phyloP scores from a whole-genome alignment of 495 filamentous ascomycete species.

The Margaritispora aquatica region DNA sequence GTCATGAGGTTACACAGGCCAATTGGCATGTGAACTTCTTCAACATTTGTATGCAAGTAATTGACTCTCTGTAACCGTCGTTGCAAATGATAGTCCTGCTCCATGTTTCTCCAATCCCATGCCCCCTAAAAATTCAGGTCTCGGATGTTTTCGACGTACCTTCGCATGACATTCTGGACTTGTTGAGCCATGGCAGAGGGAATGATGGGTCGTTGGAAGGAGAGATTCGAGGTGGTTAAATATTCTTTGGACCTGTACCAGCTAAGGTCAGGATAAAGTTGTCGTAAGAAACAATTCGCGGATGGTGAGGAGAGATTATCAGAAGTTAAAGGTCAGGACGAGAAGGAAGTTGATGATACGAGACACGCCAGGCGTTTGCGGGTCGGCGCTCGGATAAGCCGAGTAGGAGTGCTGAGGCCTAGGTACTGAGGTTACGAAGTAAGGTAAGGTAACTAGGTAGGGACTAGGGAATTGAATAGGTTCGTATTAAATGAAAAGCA shows the following conservation, averaged over 20 bases:
- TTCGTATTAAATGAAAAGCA: background rate
- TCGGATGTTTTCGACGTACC: constrained; percentile 38
- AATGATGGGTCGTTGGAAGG: background rate
- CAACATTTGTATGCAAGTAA: no score
- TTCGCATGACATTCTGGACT: constrained; percentile 65
- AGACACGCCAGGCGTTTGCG: constrained; percentile 11
- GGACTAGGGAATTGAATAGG: background rate
- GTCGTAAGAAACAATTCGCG: background rate
- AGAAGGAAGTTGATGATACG: constrained; percentile 16
- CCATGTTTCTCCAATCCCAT: no score
- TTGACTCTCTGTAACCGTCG: no score
- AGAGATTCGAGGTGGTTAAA: background rate
- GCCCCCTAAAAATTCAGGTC: background rate
- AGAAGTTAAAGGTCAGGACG: background rate
- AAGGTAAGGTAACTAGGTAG: no score
- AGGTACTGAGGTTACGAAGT: no score
- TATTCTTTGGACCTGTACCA: constrained; percentile 11
- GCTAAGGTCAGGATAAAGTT: constrained; percentile 5
- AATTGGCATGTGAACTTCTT: background rate
- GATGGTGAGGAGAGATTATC: background rate
- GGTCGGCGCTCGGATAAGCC: constrained; percentile 14
- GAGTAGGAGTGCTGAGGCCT: no score
- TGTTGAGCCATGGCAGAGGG: constrained; percentile 33
- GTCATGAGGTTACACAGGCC: background rate
- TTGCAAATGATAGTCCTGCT: no score